Base-by-base conservation (phyloP, 2,329 filamentous ascomycete species). In the Pseudocercospora macadamiae region DNA sequence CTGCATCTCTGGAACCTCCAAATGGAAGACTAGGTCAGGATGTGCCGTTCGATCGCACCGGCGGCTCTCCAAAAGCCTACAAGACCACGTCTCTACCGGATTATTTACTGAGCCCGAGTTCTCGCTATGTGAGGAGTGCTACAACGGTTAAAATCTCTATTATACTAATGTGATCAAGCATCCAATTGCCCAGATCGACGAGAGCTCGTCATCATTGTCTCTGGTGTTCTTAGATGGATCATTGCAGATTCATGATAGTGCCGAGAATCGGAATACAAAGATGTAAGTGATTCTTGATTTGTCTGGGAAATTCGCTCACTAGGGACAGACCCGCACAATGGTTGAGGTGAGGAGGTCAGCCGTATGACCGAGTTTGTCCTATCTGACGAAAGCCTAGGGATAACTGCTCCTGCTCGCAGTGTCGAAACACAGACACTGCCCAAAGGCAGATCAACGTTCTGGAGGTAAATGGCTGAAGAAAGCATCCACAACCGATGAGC, bases 401-500 rank as follows among this genome's bases (percentile, higher is more conserved):
- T 30, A 65, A 70, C 25, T 71, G 69, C 55, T 51, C 64, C 23
- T 69, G 70, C 54, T 54, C 64, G 4, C 51, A 67, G 48, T 71
- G 70, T 36, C 63, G 68, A 12, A 67, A 73, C 28, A 63, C 55
- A 18, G 66, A 71, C 26, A 73, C 71, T 6, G 68, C 62, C 3
- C 71, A 73, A 48, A 58, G 69, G 7, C 64, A 69, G 30, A 68
- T 71, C 59, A 73, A 71, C 30, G 70, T 73, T 5, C 59, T 72
- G 51, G 66, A 70, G 61, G 65, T 64, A 18, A 19, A 26, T 25
- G 14, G 8, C 25, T 14, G 9, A 8, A 16, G n/a, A 48, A 3
- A 28, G 10, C 10, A 19, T 19, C 37, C 19, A 14, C 14, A 18
- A 3, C 9, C 39, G 19, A 51, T 18, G 44, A 3, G 26, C 28